Percentiles rank a stretch among this genome's conserved stretches.
phyloP scores from a whole-genome alignment of 2,329 filamentous ascomycete genomes.

The Neurospora crassa region DNA sequence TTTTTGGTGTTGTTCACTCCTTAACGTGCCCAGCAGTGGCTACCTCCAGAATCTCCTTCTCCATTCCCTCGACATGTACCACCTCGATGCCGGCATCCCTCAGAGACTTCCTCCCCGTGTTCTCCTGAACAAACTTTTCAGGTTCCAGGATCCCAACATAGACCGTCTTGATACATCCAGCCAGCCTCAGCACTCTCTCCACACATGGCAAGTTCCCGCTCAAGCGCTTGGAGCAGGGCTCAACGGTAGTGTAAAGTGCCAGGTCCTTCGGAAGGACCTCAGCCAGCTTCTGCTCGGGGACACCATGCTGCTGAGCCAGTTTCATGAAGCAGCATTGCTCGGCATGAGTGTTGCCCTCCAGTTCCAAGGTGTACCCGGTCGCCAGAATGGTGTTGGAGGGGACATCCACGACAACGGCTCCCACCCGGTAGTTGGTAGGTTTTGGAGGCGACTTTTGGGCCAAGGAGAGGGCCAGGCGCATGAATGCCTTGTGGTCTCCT shows the following conservation, averaged over 20 bases:
- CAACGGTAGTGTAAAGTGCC: slow-evolving; percentile 85
- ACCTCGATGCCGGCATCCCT: slow-evolving; percentile 65
- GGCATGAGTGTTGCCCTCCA: slow-evolving; percentile 88
- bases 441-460: slow-evolving; percentile 74
- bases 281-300: slow-evolving; percentile 45
- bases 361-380: slow-evolving; percentile 84
- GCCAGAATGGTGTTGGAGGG: slow-evolving; percentile 52
- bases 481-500: slow-evolving; percentile 39
- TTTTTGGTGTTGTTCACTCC: slow-evolving; percentile 1
- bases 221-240: slow-evolving; percentile 66
- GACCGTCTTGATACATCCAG: slow-evolving; percentile 59
- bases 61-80: slow-evolving; percentile 62
- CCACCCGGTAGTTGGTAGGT: slow-evolving; percentile 88
- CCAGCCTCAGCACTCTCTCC: slow-evolving; percentile 61
- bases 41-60: slow-evolving; percentile 70
- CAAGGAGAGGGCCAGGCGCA: slow-evolving; percentile 65
- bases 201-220: slow-evolving; percentile 71
- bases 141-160: slow-evolving; percentile 87
- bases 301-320: slow-evolving; percentile 38
- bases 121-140: slow-evolving; percentile 78
- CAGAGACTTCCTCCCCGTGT: slow-evolving; percentile 62
- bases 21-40: slow-evolving; percentile 70
- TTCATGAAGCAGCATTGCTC: slow-evolving; percentile 89
- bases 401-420: slow-evolving; percentile 68
- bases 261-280: slow-evolving; percentile 41